Percentiles rank a stretch among this genome's conserved stretches.
These are phyloP conservation scores for Melanopsichium pennsylvanicum DNA, from an alignment of 1,284 basidiomycete species.

Conservation along the genomic window DNA sequence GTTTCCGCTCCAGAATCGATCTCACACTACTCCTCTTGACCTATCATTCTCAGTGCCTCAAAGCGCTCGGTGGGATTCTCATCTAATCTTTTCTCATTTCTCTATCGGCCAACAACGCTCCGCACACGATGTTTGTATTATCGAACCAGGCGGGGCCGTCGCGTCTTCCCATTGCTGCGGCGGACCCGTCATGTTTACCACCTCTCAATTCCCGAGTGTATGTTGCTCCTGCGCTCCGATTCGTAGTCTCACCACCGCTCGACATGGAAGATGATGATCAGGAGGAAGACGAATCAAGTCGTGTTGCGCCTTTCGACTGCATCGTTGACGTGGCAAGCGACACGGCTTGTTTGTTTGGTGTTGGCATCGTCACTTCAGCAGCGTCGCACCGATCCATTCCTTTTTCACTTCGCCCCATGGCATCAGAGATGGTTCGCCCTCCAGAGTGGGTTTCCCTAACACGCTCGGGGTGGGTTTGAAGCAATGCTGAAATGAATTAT, in stretches of 20 bases:
- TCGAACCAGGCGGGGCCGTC: constrained; percentile 27
- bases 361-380: background rate
- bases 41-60: too few relatives aligned
- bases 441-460: constrained; percentile 15
- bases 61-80: background rate
- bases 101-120: background rate
- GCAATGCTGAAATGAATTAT: background rate
- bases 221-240: too few relatives aligned
- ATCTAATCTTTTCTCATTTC: background rate
- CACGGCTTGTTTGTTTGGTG: constrained; percentile 2
- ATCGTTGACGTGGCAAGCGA: constrained; percentile 5
- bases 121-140: background rate
- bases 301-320: background rate
- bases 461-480: constrained; percentile 3
- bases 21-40: background rate
- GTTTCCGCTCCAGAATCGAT: too few relatives aligned
- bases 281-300: background rate
- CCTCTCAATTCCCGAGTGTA: too few relatives aligned
- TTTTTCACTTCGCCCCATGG: constrained; percentile 17
- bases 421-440: constrained; percentile 50
- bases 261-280: background rate
- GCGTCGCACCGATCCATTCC: constrained; percentile 12
- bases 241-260: too few relatives aligned
- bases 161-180: constrained; percentile 6
- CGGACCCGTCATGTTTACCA: background rate